Conservation (phyloP, 169 alveolate species). For the Pseudocohnilembus persalinus region DNA sequence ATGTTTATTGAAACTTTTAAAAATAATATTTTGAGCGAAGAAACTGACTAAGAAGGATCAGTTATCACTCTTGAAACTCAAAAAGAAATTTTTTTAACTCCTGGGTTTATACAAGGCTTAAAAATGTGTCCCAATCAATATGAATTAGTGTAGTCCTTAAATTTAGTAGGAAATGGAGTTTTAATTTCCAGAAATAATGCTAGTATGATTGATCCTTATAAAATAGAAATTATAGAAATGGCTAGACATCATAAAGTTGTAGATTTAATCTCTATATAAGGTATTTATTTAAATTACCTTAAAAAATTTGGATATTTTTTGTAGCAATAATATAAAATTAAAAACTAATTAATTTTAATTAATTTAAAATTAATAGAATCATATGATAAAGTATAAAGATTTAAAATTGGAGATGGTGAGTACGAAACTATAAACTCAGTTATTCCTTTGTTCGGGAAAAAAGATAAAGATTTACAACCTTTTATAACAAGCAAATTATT, state of each 20-base stretch:
- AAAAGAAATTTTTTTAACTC: constrained; percentile 26
- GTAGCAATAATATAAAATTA: no score
- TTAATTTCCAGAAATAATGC: constrained; percentile 33
- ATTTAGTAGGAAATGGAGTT: constrained; percentile 43
- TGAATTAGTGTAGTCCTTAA: constrained; percentile 22
- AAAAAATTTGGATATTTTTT: not conserved
- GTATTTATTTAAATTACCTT: not conserved
- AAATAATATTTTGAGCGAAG: not conserved
- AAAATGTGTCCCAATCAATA: constrained; percentile 12
- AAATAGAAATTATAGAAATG: constrained; percentile 12
- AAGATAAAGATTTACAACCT: constrained; percentile 22
- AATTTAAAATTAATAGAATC: constrained; percentile 5
- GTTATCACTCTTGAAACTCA: constrained; percentile 29
- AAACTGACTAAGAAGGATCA: constrained; percentile 35
- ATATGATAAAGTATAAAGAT: constrained; percentile 4
- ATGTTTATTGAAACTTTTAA: constrained; percentile 9
- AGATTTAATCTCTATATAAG: no score
- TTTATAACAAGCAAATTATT: constrained; percentile 15
- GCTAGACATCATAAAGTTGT: constrained; percentile 29
- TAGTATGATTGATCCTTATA: constrained; percentile 44
- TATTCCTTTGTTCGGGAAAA: constrained; percentile 32
- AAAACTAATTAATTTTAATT: no score
- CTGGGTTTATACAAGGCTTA: constrained; percentile 30
- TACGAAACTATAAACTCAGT: constrained; percentile 34
- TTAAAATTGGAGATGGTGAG: constrained; percentile 27